Evolutionary conservation across 768 basidiomycete genomes (phyloP).

Genomic region (Panus rudis): DNA sequence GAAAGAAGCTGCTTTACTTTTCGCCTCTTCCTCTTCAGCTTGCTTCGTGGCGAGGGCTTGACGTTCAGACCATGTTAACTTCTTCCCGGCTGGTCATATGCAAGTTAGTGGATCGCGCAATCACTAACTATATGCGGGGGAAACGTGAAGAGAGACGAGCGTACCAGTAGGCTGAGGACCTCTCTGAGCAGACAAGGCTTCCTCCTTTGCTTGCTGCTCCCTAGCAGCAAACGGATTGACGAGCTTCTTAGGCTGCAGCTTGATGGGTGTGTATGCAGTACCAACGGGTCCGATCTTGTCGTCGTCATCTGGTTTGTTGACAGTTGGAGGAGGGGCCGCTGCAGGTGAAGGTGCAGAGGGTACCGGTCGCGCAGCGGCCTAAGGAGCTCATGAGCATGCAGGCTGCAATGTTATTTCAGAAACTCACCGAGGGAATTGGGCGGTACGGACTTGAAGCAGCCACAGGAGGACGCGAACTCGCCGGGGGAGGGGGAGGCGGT

Average conservation of each 20-base stretch:
- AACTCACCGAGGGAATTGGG: constrained; percentile 34
- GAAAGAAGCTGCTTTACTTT: constrained; percentile 52
- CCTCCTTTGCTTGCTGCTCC: constrained; percentile 40
- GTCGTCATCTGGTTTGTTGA: constrained; percentile 72
- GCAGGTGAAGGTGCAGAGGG: constrained; percentile 31
- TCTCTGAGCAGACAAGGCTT: constrained; percentile 22
- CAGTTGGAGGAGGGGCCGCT: constrained; percentile 42
- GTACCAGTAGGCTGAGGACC: constrained; percentile 8
- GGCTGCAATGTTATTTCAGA: no score
- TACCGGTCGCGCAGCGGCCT: constrained; percentile 21
- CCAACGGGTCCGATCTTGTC: constrained; percentile 84
- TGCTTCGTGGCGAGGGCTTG: constrained; percentile 90
- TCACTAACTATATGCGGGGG: not conserved
- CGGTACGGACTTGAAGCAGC: constrained; percentile 16
- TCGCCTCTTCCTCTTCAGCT: constrained; percentile 66
- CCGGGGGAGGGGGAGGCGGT: constrained; percentile 22
- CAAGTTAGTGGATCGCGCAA: constrained; percentile 10
- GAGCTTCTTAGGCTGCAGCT: constrained; percentile 81
- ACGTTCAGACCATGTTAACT: constrained; percentile 90
- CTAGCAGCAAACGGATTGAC: constrained; percentile 73
- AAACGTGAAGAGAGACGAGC: not conserved
- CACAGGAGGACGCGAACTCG: constrained; percentile 22
- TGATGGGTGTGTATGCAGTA: constrained; percentile 84
- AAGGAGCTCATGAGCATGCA: not conserved
- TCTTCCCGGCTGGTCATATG: constrained; percentile 42